Percentiles rank a stretch among this genome's conserved stretches.
phyloP scores from a whole-genome alignment of 176 grass and related monocot genomes.

The Cocos nucifera region DNA sequence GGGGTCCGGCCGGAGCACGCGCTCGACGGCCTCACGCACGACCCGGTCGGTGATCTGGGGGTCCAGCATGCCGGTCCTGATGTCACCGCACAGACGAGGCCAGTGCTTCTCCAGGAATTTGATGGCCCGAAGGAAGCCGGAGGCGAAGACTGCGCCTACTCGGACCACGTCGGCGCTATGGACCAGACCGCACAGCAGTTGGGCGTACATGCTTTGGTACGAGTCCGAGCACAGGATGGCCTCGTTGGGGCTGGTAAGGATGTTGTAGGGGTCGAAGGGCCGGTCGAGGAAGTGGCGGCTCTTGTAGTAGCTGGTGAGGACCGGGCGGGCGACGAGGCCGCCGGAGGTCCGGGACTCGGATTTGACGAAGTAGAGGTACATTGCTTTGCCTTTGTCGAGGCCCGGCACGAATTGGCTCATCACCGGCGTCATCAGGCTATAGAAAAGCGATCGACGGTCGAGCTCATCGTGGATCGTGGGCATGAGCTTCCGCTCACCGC shows the following conservation, averaged over 20 bases:
- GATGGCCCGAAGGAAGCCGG: constrained; percentile 84
- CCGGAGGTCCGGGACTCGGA: constrained; percentile 71
- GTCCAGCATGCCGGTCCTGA: constrained; percentile 60
- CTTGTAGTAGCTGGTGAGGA: constrained; percentile 88
- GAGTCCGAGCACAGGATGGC: constrained; percentile 82
- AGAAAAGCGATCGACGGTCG: constrained; percentile 58
- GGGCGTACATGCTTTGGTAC: constrained; percentile 95
- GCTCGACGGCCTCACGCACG: constrained; percentile 47
- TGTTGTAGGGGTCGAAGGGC: constrained; percentile 71
- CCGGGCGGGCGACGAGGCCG: constrained; percentile 68
- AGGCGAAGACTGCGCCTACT: constrained; percentile 85
- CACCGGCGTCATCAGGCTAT: constrained; percentile 82
- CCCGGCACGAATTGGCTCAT: constrained; percentile 70
- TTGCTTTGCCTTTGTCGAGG: constrained; percentile 84
- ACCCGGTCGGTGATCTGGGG: constrained; percentile 54
- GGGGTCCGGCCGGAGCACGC: constrained; percentile 45
- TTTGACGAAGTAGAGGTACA: constrained; percentile 93
- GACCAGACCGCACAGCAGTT: constrained; percentile 86
- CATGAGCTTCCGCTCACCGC: constrained; percentile 93
- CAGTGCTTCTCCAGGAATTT: constrained; percentile 91
- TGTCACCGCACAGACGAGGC: constrained; percentile 62
- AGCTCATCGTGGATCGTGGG: constrained; percentile 83
- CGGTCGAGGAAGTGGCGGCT: constrained; percentile 77
- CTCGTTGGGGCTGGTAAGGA: constrained; percentile 79
- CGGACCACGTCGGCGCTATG: constrained; percentile 72